Percentiles rank a stretch among this genome's conserved stretches.
Evolutionary conservation across 129 eudicot species (phyloP).

Genomic region (Helichrysum umbraculigerum): DNA sequence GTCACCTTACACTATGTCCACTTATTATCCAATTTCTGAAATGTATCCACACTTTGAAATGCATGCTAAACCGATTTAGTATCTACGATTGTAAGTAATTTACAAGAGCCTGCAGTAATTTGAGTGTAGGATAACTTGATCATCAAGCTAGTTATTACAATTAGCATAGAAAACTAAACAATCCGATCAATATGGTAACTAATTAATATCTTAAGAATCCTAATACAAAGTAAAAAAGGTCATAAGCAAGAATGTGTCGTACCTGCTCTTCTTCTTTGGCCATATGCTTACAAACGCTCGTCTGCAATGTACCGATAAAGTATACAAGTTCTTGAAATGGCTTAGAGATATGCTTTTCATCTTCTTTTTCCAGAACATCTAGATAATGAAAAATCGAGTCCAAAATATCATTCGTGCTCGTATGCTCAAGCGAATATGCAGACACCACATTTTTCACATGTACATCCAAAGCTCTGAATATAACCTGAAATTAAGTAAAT

Average conservation of each 20-base stretch:
- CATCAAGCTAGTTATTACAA: neutral
- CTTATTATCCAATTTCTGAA: neutral
- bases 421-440: slow-evolving; percentile 77
- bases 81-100: too few relatives aligned
- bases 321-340: slow-evolving; percentile 58
- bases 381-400: slow-evolving; percentile 50
- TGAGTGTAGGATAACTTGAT: neutral
- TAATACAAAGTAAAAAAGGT: neutral
- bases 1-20: slow-evolving; percentile 23
- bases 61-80: too few relatives aligned
- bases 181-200: neutral
- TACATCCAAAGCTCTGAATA: slow-evolving; percentile 82
- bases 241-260: slow-evolving; percentile 25
- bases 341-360: slow-evolving; percentile 33
- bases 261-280: slow-evolving; percentile 98
- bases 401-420: slow-evolving; percentile 57
- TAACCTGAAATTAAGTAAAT: slow-evolving; percentile 53
- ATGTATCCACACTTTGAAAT: slow-evolving; percentile 1
- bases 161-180: neutral
- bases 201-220: too few relatives aligned
- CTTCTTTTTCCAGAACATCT: slow-evolving; percentile 49
- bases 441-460: slow-evolving; percentile 73
- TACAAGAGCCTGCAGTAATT: too few relatives aligned
- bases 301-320: slow-evolving; percentile 60
- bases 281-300: slow-evolving; percentile 79